Evolutionary conservation across 1,284 basidiomycete species (phyloP), one percentile per base, ranked within the genome.

Genomic region (Sanghuangporus sanghuang): DNA sequence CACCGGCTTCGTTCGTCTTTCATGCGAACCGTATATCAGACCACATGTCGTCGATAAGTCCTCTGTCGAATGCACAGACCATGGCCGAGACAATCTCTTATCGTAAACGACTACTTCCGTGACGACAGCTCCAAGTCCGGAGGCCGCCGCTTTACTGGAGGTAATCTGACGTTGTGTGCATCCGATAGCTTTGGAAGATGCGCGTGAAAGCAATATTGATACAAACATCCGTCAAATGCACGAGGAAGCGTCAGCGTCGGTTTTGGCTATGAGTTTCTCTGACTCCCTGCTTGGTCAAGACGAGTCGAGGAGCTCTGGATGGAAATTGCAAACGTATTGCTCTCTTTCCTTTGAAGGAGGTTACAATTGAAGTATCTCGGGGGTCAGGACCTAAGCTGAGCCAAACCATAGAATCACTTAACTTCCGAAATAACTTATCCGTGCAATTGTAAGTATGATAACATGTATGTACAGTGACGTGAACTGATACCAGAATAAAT

Each of bases 171-270:
- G 27, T 32, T 32, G 27, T 3, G 3, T 27, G 3, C 11, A 27
- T 12, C 42, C n/a, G 23, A 49, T 49, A 0, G 11, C 12, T 12
- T 14, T 32, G n/a, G 42, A 12, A 14, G 14, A 44, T 18, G 3
- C 14, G 12, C 6, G n/a, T 5, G 14, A 12, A 18, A 5, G 12
- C n/a, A 21, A 16, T 1, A 1, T 2, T 9, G 4, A 49, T 16
- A 18, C 62, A 23, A 14, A 58, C 62, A 56, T 63, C 62, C 18
- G 58, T 12, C 62, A 63, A 21, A 63, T 27, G 32, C 55, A 57
- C 48, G 55, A 42, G 21, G 58, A 63, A 12, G 62, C 62, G 53
- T 63, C 57, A 11, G 58, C 56, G 18, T 63, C 62, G 44, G 35
- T 63, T 42, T 52, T 49, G 7, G 32, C 18, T 12, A 36, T 58